These are phyloP conservation scores for Pythium coloratum DNA, from an alignment of 352 stramenopile species.

Conservation along the genomic window DNA sequence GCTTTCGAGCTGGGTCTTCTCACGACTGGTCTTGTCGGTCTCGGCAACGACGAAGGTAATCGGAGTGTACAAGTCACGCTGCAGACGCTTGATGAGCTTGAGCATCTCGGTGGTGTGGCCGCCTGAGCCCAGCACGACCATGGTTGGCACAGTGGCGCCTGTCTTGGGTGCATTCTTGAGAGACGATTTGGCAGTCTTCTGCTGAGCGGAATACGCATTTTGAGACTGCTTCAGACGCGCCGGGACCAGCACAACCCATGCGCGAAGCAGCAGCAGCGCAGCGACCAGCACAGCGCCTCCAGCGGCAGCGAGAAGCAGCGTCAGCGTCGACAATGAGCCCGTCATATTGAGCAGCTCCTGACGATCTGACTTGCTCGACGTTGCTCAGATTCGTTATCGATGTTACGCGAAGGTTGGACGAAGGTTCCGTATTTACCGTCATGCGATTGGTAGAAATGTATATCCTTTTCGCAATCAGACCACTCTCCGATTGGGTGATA, in stretches of 20 bases:
- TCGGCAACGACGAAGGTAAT: constrained; percentile 89
- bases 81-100: constrained; percentile 86
- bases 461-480: neutral
- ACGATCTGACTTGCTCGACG: constrained; percentile 2
- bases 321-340: neutral
- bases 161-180: neutral
- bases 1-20: constrained; percentile 75
- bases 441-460: neutral
- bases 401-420: neutral
- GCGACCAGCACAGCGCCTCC: neutral
- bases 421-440: neutral
- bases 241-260: constrained; percentile 22
- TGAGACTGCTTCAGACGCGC: constrained; percentile 21
- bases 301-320: constrained; percentile 3
- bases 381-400: neutral
- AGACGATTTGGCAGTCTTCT: constrained; percentile 4
- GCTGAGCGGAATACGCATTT: constrained; percentile 10
- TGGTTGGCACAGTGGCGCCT: constrained; percentile 40
- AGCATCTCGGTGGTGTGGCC: constrained; percentile 97
- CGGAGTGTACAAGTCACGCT: constrained; percentile 76
- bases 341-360: constrained; percentile 6
- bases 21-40: constrained; percentile 90
- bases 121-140: constrained; percentile 84
- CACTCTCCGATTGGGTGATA: neutral
- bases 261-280: constrained; percentile 13